Evolutionary conservation across 108 stramenopile genomes (phyloP), one percentile per base, ranked within the genome.

Genomic region (Discostella stelligeroides): DNA sequence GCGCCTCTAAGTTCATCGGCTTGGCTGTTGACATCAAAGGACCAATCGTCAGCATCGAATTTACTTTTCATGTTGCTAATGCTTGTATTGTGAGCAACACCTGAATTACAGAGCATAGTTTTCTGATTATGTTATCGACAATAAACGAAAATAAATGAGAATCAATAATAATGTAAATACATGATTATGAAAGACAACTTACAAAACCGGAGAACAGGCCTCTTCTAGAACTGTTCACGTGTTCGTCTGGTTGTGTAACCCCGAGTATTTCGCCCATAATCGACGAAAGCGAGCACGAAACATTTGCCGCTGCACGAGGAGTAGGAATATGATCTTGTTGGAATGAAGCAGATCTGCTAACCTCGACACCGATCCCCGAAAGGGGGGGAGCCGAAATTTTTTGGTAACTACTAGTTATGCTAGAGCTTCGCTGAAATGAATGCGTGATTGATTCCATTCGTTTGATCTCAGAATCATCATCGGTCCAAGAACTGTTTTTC

Each of bases 391-490:
- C 30, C 18, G 55, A 56, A 56, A 56, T 17, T 18, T 56, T 56
- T 2, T 24, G 28, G 55, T 56, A 37, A 1, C 55, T 56, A 37
- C 17, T 56, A 24, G 55, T 56, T 13, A 34, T 27, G 30, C 17
- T 18, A 2, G 5, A 38, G 28, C 11, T 56, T 17, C 55, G 30
- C 37, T 56, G 55, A 56, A 38, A 56, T n/a, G 55, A 28, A 30
- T 56, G 55, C 55, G 55, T 56, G 55, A 56, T 30, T 15, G 55
- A 38, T 38, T 56, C 30, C 55, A 56, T 56, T 13, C 34, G 55
- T 56, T 34, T 56, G 55, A 56, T 7, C 14, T 56, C 55, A 30
- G 55, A 56, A 7, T 56, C 55, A 38, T 38, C 2, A 1, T 38
- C 55, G 28, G 55, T 28, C 55, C 27, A 24, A 25, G 23, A 27